A percentile compares a stretch with the other conserved stretches of the same genome.
Conservation (phyloP, 1,284 basidiomycete genomes). For the Schizophyllum amplum region DNA sequence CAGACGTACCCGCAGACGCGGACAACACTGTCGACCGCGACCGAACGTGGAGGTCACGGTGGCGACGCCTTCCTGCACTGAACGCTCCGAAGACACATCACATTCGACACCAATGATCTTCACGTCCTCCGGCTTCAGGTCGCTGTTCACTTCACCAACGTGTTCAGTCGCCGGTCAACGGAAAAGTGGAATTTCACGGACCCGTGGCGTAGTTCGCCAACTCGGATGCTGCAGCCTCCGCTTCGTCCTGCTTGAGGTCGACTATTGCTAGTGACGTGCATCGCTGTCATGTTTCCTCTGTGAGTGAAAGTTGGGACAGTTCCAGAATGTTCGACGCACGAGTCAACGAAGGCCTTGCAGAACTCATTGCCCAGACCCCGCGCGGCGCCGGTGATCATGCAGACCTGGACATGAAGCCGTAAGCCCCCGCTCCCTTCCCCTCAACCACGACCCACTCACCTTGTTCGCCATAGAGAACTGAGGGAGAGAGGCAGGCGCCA, state of each 20-base stretch:
- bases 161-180: constrained; percentile 1
- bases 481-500: constrained; percentile 2
- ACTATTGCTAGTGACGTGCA: constrained; percentile 79
- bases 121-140: constrained; percentile 51
- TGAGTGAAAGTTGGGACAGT: background rate
- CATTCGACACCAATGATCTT: constrained; percentile 76
- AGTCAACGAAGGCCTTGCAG: constrained; percentile 83
- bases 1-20: constrained; percentile 72
- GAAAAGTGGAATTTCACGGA: background rate
- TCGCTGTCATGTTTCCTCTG: constrained; percentile 43
- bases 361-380: constrained; percentile 86
- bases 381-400: constrained; percentile 91
- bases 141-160: constrained; percentile 43
- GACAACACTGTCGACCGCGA: constrained; percentile 81
- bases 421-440: background rate
- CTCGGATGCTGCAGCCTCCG: constrained; percentile 66
- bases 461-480: constrained; percentile 62
- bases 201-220: constrained; percentile 28
- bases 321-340: constrained; percentile 38
- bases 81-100: constrained; percentile 81
- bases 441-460: constrained; percentile 25
- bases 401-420: constrained; percentile 48
- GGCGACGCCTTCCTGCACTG: constrained; percentile 68
- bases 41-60: constrained; percentile 69
- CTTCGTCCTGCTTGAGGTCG: constrained; percentile 75